Conservation (phyloP, 768 basidiomycete genomes). For the Russula lepida region DNA sequence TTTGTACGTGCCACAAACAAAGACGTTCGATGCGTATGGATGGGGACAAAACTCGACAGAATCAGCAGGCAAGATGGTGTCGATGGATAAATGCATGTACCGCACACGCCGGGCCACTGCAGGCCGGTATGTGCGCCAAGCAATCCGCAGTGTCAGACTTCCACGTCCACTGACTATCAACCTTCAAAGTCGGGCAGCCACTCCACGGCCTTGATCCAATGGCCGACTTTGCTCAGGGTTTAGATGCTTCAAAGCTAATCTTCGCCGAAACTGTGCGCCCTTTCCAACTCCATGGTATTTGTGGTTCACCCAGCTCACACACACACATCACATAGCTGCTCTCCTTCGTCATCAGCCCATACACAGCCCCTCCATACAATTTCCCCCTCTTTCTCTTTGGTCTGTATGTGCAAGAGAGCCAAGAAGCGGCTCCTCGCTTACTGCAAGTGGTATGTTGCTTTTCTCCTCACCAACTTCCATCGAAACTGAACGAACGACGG, state of each 20-base stretch:
- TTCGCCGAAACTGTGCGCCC: constrained; percentile 47
- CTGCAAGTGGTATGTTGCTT: constrained; percentile 47
- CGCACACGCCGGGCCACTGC: too few relatives aligned
- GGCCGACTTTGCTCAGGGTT: constrained; percentile 59
- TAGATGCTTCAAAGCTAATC: constrained; percentile 66
- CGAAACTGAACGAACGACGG: not conserved
- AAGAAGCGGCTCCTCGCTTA: constrained; percentile 49
- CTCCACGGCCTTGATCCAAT: constrained; percentile 23
- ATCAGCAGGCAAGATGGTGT: constrained; percentile 83
- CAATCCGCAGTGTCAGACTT: too few relatives aligned
- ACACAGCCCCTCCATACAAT: constrained; percentile 61
- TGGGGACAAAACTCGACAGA: constrained; percentile 87
- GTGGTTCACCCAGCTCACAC: not conserved
- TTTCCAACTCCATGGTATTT: not conserved
- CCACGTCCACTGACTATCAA: not conserved
- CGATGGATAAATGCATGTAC: constrained; percentile 27
- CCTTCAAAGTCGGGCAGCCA: too few relatives aligned
- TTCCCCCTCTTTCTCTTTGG: constrained; percentile 80
- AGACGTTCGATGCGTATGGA: constrained; percentile 45
- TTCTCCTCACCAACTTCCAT: not conserved
- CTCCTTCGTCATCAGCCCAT: constrained; percentile 50
- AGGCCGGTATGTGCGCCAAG: too few relatives aligned
- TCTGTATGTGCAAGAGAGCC: constrained; percentile 58
- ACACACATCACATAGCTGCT: constrained; percentile 37
- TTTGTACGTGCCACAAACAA: constrained; percentile 91